A percentile compares a stretch with the other conserved stretches of the same genome.
Conservation (phyloP, 345 rosid genomes). For the Turritis glabra region DNA sequence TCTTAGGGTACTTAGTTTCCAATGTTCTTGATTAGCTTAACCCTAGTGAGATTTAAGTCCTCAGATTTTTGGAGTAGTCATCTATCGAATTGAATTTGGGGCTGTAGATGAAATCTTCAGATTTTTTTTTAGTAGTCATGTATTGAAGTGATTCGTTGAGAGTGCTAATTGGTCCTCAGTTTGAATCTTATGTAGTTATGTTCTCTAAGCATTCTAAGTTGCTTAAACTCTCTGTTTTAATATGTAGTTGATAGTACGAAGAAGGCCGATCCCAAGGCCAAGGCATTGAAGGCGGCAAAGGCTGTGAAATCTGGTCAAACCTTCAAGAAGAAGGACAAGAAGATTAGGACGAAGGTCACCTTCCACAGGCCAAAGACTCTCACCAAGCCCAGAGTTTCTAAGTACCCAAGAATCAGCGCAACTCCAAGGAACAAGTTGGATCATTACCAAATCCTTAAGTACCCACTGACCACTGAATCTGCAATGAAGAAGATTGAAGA, state of each 20-base stretch:
- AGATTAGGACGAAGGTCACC: constrained; percentile 82
- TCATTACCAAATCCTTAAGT: constrained; percentile 87
- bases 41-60: not conserved
- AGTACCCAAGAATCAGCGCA: constrained; percentile 81
- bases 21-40: not conserved
- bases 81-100: not conserved
- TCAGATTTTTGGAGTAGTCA: not conserved
- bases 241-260: constrained; percentile 49
- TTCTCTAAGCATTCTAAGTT: not conserved
- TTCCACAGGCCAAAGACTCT: constrained; percentile 91
- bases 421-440: constrained; percentile 91
- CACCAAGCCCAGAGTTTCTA: constrained; percentile 74
- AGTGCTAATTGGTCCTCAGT: not conserved
- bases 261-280: constrained; percentile 81
- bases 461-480: constrained; percentile 88
- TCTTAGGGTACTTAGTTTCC: not conserved
- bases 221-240: not conserved
- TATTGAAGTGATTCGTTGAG: not conserved
- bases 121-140: not conserved
- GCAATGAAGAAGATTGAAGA: constrained; percentile 98
- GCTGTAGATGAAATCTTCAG: not conserved
- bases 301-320: constrained; percentile 81
- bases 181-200: not conserved
- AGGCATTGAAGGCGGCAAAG: constrained; percentile 85
- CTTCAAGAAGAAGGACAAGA: constrained; percentile 79